A percentile compares a stretch with the other conserved stretches of the same genome.
Evolutionary conservation across 495 filamentous ascomycete genomes (phyloP).

Genomic region (Corynascus novoguineensis): DNA sequence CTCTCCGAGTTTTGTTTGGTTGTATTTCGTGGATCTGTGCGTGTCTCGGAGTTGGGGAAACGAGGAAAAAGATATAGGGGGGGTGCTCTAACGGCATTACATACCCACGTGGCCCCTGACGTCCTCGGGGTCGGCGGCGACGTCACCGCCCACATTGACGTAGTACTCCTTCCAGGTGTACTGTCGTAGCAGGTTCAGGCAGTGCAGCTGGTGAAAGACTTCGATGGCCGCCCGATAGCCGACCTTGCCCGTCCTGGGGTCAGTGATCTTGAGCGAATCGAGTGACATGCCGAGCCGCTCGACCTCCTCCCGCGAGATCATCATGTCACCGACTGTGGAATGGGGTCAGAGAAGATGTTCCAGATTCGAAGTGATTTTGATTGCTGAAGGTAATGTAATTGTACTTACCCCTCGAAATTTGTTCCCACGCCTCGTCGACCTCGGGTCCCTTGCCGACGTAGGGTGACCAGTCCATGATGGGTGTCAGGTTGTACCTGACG

Average conservation of each 20-base stretch:
- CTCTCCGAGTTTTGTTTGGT: too few relatives aligned
- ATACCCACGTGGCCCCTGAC: constrained; percentile 1
- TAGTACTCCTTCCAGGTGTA: background rate
- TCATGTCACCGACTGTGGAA: constrained; percentile 6
- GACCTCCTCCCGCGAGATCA: background rate
- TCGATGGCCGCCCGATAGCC: constrained; percentile 5
- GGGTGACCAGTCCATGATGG: background rate
- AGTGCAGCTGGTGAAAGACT: constrained; percentile 6
- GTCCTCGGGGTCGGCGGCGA: background rate
- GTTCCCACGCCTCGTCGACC: constrained; percentile 5
- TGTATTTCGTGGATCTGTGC: too few relatives aligned
- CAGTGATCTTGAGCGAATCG: constrained; percentile 3
- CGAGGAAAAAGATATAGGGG: too few relatives aligned
- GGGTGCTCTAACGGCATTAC: background rate
- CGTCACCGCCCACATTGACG: background rate
- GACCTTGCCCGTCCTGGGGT: constrained; percentile 4
- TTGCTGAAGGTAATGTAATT: background rate
- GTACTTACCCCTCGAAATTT: background rate
- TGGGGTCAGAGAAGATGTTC: background rate
- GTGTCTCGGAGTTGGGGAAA: too few relatives aligned
- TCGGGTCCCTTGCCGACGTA: constrained; percentile 3
- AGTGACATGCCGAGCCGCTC: background rate
- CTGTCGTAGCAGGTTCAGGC: constrained; percentile 3
- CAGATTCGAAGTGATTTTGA: background rate
- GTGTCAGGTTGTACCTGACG: constrained; percentile 1